Evolutionary conservation across 345 rosid genomes (phyloP), one percentile per base, ranked within the genome.

Genomic region (Kernera saxatilis): DNA sequence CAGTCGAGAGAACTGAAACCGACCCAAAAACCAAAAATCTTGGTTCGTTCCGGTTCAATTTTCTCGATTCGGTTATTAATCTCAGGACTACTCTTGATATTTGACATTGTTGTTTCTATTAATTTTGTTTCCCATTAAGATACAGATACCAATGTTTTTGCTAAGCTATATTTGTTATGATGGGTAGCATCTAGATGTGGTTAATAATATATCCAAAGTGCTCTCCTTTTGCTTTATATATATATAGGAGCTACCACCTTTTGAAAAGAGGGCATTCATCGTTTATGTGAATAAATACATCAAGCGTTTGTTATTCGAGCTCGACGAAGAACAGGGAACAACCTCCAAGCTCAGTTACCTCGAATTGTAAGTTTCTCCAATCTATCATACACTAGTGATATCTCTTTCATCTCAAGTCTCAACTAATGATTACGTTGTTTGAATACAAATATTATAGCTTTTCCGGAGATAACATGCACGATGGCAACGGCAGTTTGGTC

Each of bases 191-290:
- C 23, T 44, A n/a, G n/a, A n/a, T n/a, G n/a, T n/a, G n/a, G 50
- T 7, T 17, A 57, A 8, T n/a, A 25, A 48, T n/a, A 49, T 10
- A 18, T n/a, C n/a, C 51, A 61, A 19, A 26, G 17, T 14, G 9
- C 9, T 15, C 15, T 58, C 12, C 4, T 0, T 12, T 12, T 61
- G 44, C 3, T 73, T 3, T 3, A 37, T 40, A n/a, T n/a, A n/a
- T n/a, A n/a, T n/a, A n/a, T 80, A 93, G 99, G 99, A 92, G 78
- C 99, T 92, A 87, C 97, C 98, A 44, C 3, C 96, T 44, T 95
- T 81, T 26, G 92, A 87, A 80, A 95, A 88, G 94, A 92, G 88
- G 86, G 85, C 59, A 25, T 95, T 95, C 64, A 80, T 95, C 3
- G 67, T 75, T n/a, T 79, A 13, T 46, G 72, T 95, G 3, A 95